Evolutionary conservation across 768 basidiomycete species (phyloP), one percentile per base, ranked within the genome.

Genomic region (Termitomyces sp.): DNA sequence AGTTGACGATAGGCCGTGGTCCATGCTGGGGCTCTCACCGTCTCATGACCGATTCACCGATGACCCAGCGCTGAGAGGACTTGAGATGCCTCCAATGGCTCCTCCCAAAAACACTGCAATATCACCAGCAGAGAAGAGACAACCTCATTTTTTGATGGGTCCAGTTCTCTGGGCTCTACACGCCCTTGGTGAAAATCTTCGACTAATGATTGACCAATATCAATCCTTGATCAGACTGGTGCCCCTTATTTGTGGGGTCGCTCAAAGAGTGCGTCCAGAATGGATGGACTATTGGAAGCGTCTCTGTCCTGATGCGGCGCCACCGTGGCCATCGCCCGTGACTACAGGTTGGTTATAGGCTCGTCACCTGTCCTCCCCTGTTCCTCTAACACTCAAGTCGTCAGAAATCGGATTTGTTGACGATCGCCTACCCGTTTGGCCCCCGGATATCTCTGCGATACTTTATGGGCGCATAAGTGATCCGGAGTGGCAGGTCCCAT

Each of bases 261-360:
- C 86, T 53, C 65, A 79, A 23, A 72, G 81, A 14, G 79, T 91
- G 16, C 82, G 89, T 19, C 84, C 86, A 0, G 93, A 93, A 65
- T 96, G 94, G 94, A 83, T 83, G 6, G 93, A 97, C 70, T 94
- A 94, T 66, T 96, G 94, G 94, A 87, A 88, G 64, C 80, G 93
- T 12, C 72, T 92, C 41, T 84, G 84, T 62, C 89, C 92, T 3
- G 79, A 81, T 44, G 78, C 78, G 27, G 72, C 79, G 61, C 70
- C 73, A n/a, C 67, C 70, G 28, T 90, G 90, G 91, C 82, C 83
- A 1, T 74, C 78, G 2, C 71, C 79, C 16, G 65, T 70, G 3
- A 72, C 68, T 35, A 63, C 73, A 52, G 66, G 80, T 83, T 62
- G 56, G 78, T 71, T 51, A 8, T 42, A 14, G 19, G n/a, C n/a